A percentile compares a stretch with the other conserved stretches of the same genome.
These are phyloP conservation scores for Boletellus ananas DNA, from an alignment of 768 basidiomycete species.

Conservation along the genomic window DNA sequence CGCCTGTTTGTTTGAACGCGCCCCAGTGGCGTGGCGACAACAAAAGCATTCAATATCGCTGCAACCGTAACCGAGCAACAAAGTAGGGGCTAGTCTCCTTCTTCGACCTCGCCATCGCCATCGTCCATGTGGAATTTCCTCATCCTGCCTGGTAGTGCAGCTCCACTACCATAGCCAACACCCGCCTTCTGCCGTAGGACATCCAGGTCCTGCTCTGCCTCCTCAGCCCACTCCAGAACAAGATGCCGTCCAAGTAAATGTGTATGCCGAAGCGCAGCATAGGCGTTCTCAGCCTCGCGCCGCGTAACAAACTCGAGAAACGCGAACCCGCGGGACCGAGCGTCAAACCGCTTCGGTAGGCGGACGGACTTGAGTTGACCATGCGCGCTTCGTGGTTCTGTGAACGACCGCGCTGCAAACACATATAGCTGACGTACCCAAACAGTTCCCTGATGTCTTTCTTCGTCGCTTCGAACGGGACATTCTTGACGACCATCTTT, in stretches of 20 bases:
- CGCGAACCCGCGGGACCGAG: slow-evolving; percentile 88
- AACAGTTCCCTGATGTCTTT: slow-evolving; percentile 90
- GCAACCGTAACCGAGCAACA: no score
- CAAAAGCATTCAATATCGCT: no score
- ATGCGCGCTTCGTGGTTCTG: slow-evolving; percentile 55
- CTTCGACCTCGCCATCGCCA: slow-evolving; percentile 32
- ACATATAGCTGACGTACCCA: slow-evolving; percentile 52
- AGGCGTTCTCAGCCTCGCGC: slow-evolving; percentile 87
- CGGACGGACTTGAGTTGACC: slow-evolving; percentile 94
- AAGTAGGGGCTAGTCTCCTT: slow-evolving; percentile 16
- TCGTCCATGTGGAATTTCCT: slow-evolving; percentile 60
- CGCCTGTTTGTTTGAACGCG: no score
- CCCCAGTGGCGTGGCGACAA: no score
- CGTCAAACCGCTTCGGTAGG: slow-evolving; percentile 87
- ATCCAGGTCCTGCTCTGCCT: slow-evolving; percentile 75
- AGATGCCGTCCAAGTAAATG: slow-evolving; percentile 95
- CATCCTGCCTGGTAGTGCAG: slow-evolving; percentile 69
- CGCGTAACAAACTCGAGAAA: slow-evolving; percentile 92
- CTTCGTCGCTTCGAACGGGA: slow-evolving; percentile 94
- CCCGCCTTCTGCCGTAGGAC: slow-evolving; percentile 74
- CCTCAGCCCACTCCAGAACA: slow-evolving; percentile 91
- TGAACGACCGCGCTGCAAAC: background rate
- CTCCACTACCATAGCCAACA: slow-evolving; percentile 69
- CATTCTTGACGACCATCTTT: slow-evolving; percentile 97
- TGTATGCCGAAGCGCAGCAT: slow-evolving; percentile 82